A percentile compares a stretch with the other conserved stretches of the same genome.
phyloP scores from a whole-genome alignment of 192 early-diverging fungal genomes.

The Podochytrium sp. region DNA sequence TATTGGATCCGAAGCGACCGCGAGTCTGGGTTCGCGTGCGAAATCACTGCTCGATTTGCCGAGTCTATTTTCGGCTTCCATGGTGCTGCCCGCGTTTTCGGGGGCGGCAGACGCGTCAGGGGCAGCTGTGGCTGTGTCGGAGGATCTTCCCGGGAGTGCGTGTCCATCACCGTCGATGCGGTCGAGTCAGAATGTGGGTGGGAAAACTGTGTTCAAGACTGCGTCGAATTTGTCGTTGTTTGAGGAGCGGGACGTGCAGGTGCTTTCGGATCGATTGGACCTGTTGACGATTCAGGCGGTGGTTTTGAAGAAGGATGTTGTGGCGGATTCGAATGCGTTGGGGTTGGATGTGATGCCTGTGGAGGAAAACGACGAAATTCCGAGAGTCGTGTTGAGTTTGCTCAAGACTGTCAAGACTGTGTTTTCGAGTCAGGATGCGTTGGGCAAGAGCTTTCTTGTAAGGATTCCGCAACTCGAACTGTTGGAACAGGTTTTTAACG shows the following conservation, averaged over 20 bases:
- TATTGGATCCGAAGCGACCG: background rate
- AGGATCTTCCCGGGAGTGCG: too few relatives aligned
- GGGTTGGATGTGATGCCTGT: too few relatives aligned
- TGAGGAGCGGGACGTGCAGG: constrained; percentile 20
- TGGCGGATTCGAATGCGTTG: too few relatives aligned
- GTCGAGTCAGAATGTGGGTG: background rate
- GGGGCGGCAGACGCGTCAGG: too few relatives aligned
- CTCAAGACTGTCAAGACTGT: constrained; percentile 41
- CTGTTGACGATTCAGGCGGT: constrained; percentile 2
- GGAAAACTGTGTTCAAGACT: background rate
- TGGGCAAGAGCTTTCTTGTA: constrained; percentile 48
- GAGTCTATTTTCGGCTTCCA: constrained; percentile 18
- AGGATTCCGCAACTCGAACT: background rate
- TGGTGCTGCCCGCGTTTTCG: constrained; percentile 1
- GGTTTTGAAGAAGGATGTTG: too few relatives aligned
- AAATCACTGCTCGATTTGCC: constrained; percentile 37
- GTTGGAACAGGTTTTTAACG: background rate
- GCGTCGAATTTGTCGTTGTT: constrained; percentile 15
- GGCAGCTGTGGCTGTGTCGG: too few relatives aligned
- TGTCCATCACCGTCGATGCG: too few relatives aligned
- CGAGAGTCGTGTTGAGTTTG: constrained; percentile 29
- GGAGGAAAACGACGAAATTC: background rate
- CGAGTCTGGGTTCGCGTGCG: constrained; percentile 4
- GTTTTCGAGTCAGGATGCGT: constrained; percentile 46
- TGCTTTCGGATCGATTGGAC: constrained; percentile 12